Base-by-base conservation (phyloP, 257 asterid genomes). In the Salvia miltiorrhiza region DNA sequence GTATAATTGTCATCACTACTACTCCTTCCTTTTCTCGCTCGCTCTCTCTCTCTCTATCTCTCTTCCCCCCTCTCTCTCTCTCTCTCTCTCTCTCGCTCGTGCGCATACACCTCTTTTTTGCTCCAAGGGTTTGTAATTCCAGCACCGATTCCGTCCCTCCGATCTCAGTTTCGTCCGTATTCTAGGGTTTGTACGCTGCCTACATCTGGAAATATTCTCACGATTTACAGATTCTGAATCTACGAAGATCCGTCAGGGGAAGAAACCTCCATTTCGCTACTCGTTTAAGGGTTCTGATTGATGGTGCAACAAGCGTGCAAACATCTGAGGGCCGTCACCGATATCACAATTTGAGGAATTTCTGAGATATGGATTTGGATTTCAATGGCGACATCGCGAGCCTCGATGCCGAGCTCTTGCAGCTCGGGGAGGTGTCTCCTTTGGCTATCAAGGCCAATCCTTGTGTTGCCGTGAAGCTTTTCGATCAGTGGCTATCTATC, bases 401-500 rank as follows among this genome's bases (percentile, higher is more conserved):
- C 77, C 85, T 90, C 21, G 96, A 93, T 80, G 87, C 96, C 64
- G 94, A 87, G 57, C 74, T 89, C 30, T 79, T 88, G 88, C 99
- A 90, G 95, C 84, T 93, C 44, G 85, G 90, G 30, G 98, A 93
- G 92, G 81, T 87, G 80, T 86, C 96, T 57, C 85, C 96, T 67
- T 67, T 81, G 83, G 93, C 95, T 47, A 85, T 88, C 77, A 86
- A 88, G 82, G 86, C 94, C 57, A 88, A 87, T 64, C 92, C 92
- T 62, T 78, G n/a, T 72, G 86, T 93, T 43, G 90, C 89, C 0
- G 97, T 84, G 86, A 90, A 83, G 81, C 96, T 93, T 33, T 93
- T 80, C 28, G 95, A 90, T 85, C 97, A 88, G 85, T 93, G 99
- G 99, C 94, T 93, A 26, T 90, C 96, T 39, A 92, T 93, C 44